Conservation (phyloP, 306 rosid species). For the Citrullus mucosospermus region DNA sequence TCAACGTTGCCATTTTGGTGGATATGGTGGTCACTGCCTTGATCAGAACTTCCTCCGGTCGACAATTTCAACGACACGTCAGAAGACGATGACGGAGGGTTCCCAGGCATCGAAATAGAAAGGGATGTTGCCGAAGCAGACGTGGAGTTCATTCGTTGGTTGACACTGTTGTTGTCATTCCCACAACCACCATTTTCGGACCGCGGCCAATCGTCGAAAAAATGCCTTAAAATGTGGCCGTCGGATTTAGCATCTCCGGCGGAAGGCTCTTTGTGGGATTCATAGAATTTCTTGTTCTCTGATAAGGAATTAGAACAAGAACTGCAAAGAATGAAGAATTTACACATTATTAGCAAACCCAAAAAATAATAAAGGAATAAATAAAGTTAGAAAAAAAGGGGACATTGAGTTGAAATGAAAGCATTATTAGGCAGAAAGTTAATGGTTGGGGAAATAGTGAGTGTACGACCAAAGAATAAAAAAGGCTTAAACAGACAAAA, state of each 20-base stretch:
- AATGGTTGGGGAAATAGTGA: neutral
- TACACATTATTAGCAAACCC: no score
- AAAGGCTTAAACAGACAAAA: constrained; percentile 2
- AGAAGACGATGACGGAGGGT: constrained; percentile 20
- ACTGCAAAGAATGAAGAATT: neutral
- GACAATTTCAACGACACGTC: constrained; percentile 81
- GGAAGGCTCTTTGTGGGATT: constrained; percentile 23
- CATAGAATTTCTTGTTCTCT: constrained; percentile 26
- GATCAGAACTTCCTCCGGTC: constrained; percentile 33
- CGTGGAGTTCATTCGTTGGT: constrained; percentile 15
- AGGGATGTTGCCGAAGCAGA: constrained; percentile 36
- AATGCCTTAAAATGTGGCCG: constrained; percentile 70
- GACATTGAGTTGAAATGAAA: neutral
- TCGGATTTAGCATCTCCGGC: constrained; percentile 35
- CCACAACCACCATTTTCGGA: constrained; percentile 25
- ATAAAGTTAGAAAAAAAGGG: neutral
- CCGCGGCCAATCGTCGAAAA: constrained; percentile 92
- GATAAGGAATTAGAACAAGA: constrained; percentile 34
- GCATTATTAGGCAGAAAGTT: neutral
- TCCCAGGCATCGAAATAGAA: constrained; percentile 57
- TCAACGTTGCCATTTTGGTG: constrained; percentile 24
- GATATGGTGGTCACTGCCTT: constrained; percentile 8
- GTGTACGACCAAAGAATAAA: constrained; percentile 4
- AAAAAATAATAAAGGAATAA: neutral
- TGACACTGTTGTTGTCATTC: constrained; percentile 15